These are phyloP conservation scores for Didymella pomorum DNA, from an alignment of 2,329 filamentous ascomycete species.

Conservation along the genomic window DNA sequence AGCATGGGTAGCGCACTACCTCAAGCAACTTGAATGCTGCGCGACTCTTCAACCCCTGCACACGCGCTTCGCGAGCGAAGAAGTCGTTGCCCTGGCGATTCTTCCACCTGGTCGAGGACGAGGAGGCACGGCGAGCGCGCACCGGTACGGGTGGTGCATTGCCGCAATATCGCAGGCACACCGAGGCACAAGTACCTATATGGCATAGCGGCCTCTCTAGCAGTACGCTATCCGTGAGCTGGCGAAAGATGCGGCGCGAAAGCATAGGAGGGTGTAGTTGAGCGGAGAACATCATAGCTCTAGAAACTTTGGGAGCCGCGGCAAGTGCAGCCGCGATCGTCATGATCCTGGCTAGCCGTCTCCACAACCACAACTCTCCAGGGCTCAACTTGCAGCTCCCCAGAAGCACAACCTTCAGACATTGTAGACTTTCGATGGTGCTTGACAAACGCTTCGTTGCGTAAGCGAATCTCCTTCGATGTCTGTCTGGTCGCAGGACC, in stretches of 20 bases:
- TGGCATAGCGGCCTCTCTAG: conserved; percentile 28
- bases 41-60: conserved; percentile 83
- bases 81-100: conserved; percentile 76
- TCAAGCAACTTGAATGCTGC: conserved; percentile 94
- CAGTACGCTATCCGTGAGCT: conserved; percentile 48
- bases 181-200: conserved; percentile 26
- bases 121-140: conserved; percentile 38
- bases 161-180: conserved; percentile 13
- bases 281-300: conserved; percentile 25
- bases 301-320: conserved; percentile 25
- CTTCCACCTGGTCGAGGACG: conserved; percentile 78
- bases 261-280: conserved; percentile 41
- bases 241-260: conserved; percentile 47
- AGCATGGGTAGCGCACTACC: conserved; percentile 56
- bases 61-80: conserved; percentile 77
- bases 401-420: too few relatives aligned
- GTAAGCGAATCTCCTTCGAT: too few relatives aligned
- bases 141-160: too few relatives aligned
- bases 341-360: neutral
- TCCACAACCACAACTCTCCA: too few relatives aligned
- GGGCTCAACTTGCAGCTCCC: too few relatives aligned
- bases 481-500: too few relatives aligned
- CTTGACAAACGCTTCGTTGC: too few relatives aligned
- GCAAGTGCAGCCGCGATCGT: conserved; percentile 11
- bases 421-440: too few relatives aligned